Percentiles rank a stretch among this genome's conserved stretches.
These are phyloP conservation scores for Beauveria scarabaeidicola DNA, from an alignment of 2,329 filamentous ascomycete species.

Conservation along the genomic window DNA sequence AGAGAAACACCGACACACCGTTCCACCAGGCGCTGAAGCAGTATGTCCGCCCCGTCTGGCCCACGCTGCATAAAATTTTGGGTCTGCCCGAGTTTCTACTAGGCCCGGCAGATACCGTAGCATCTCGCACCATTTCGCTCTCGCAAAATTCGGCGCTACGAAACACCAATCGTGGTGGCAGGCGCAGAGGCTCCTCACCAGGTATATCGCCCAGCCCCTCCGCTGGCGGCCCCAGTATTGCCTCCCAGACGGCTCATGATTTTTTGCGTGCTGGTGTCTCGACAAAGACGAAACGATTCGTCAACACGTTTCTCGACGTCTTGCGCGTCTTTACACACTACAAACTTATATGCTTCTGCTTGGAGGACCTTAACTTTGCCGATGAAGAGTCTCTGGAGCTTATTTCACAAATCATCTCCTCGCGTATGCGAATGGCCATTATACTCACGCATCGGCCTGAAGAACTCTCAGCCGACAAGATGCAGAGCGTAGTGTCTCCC, in stretches of 20 bases:
- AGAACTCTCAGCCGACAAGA: conserved; percentile 48
- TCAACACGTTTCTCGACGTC: conserved; percentile 83
- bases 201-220: conserved; percentile 32
- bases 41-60: conserved; percentile 56
- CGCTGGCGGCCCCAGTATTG: conserved; percentile 28
- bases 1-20: conserved; percentile 54
- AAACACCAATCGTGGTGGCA: conserved; percentile 25
- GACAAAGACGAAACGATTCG: conserved; percentile 62
- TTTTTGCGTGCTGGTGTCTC: conserved; percentile 50
- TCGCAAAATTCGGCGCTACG: conserved; percentile 24
- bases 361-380: conserved; percentile 87
- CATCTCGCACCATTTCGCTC: conserved; percentile 29
- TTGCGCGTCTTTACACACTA: conserved; percentile 71
- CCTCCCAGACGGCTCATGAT: conserved; percentile 48
- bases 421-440: conserved; percentile 72
- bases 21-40: conserved; percentile 55
- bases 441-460: conserved; percentile 69
- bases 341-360: conserved; percentile 78
- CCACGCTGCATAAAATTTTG: conserved; percentile 51
- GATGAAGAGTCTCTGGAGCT: conserved; percentile 82
- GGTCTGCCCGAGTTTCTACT: conserved; percentile 63
- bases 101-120: conserved; percentile 35
- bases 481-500: conserved; percentile 47
- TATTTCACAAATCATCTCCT: conserved; percentile 69
- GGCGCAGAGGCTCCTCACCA: conserved; percentile 42